Base-by-base conservation (phyloP, 176 grass and related monocot genomes). In the Secale cereale region DNA sequence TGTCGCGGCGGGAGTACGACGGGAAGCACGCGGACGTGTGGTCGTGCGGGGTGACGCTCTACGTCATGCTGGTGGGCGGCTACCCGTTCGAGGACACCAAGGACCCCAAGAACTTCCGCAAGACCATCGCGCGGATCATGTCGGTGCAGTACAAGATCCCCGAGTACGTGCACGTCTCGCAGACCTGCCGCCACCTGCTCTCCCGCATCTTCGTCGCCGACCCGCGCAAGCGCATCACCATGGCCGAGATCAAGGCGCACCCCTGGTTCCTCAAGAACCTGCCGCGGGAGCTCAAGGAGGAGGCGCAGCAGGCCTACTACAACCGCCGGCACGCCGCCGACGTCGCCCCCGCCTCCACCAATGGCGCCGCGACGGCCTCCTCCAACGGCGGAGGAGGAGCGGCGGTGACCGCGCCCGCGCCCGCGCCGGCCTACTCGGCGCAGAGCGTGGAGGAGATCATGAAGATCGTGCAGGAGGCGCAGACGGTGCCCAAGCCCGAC, bases 21-120 rank as follows among this genome's bases (percentile, higher is more conserved):
- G 94, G 94, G 16, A 95, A 91, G 92, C 92, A 90, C 83, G 92
- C 92, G 64, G 95, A 97, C 81, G 95, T 97, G 15, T 97, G 95
- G 95, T 97, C 95, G 1, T 97, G 95, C 88, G 95, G 92, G 25
- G 95, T 94, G 22, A 97, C 95, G 15, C 88, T 97, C 26, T 94
- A 91, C 81, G 92, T 97, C 22, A 97, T 97, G 94, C 90, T 97
- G 26, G 94, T 97, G 7, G 94, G 94, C 1, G 90, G 92, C 0
- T 97, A 97, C 89, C 92, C 94, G 4, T 97, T 97, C 81, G 90
- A 97, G 79, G 94, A 97, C 30, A 78, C 86, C 52, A 92, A 64
- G 84, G 94, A 97, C 65, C 92, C 94, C 37, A 94, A 84, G 86
- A 97, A 97, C 82, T 91, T 97, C 81, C 30, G 90, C 3, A 97